Conservation (phyloP, 495 filamentous ascomycete genomes). For the Xylaria grammica region DNA sequence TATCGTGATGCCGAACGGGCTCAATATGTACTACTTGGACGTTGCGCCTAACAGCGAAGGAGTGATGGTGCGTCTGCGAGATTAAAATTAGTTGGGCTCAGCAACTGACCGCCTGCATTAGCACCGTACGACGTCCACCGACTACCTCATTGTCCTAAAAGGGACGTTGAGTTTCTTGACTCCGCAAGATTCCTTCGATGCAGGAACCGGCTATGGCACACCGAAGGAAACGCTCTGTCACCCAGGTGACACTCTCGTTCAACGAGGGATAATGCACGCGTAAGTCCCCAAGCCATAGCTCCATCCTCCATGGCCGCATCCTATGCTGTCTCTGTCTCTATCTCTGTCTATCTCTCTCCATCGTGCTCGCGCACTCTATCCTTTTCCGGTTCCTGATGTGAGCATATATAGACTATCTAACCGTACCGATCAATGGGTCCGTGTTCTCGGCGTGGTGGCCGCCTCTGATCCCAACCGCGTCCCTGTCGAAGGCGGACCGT, state of each 20-base stretch:
- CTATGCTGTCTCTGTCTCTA: no score
- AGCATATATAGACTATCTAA: constrained; percentile 29
- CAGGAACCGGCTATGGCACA: constrained; percentile 28
- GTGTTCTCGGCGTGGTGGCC: constrained; percentile 23
- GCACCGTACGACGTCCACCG: constrained; percentile 36
- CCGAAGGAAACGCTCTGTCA: constrained; percentile 29
- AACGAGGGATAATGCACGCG: constrained; percentile 38
- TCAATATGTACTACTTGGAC: constrained; percentile 37
- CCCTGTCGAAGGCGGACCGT: constrained; percentile 13
- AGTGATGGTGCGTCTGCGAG: constrained; percentile 21
- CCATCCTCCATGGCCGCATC: not conserved
- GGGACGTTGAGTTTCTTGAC: constrained; percentile 32
- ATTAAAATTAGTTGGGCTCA: constrained; percentile 1
- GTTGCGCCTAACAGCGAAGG: constrained; percentile 32
- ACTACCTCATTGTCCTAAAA: constrained; percentile 33
- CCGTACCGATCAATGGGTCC: constrained; percentile 33
- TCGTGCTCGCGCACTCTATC: no score
- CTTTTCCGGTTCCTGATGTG: not conserved
- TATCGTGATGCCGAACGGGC: constrained; percentile 32
- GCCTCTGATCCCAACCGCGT: constrained; percentile 29
- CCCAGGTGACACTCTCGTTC: constrained; percentile 32
- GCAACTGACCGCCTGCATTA: not conserved
- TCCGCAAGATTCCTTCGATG: constrained; percentile 28
- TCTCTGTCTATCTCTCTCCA: no score
- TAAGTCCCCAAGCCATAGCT: constrained; percentile 27